A percentile compares a stretch with the other conserved stretches of the same genome.
Evolutionary conservation across 2,329 filamentous ascomycete genomes (phyloP).

Genomic region (Pseudogymnoascus sp.): DNA sequence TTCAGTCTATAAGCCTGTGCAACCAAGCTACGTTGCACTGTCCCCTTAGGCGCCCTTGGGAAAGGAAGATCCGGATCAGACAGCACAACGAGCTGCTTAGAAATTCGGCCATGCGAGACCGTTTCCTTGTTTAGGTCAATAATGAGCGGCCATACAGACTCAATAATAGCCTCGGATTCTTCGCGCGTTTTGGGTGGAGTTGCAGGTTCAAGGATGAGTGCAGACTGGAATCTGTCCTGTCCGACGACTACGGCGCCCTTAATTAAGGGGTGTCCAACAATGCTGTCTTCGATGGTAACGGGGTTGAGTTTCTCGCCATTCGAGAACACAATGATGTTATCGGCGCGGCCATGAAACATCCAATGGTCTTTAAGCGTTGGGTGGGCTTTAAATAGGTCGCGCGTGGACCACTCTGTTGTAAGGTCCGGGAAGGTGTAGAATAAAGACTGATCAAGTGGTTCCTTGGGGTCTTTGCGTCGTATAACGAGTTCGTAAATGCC

Average conservation of each 20-base stretch:
- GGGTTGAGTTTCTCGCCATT: slow-evolving; percentile 42
- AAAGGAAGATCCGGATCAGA: slow-evolving; percentile 28
- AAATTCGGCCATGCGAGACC: slow-evolving; percentile 27
- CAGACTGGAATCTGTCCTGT: slow-evolving; percentile 13
- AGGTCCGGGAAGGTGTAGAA: slow-evolving; percentile 32
- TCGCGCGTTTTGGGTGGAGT: neutral
- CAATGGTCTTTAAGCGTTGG: slow-evolving; percentile 32
- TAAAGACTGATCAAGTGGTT: slow-evolving; percentile 22
- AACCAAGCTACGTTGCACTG: slow-evolving; percentile 29
- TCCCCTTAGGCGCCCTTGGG: slow-evolving; percentile 31
- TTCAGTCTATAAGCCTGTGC: slow-evolving; percentile 27
- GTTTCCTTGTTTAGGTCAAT: slow-evolving; percentile 26
- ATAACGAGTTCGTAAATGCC: slow-evolving; percentile 23
- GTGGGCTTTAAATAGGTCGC: slow-evolving; percentile 34
- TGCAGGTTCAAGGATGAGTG: slow-evolving; percentile 15
- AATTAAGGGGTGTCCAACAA: slow-evolving; percentile 31
- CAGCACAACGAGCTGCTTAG: slow-evolving; percentile 27
- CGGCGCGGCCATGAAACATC: slow-evolving; percentile 32
- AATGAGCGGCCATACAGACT: slow-evolving; percentile 28
- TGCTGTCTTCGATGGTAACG: slow-evolving; percentile 31
- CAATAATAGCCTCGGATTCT: slow-evolving; percentile 15
- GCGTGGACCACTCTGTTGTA: slow-evolving; percentile 28
- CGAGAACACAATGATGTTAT: slow-evolving; percentile 39
- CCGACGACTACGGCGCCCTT: slow-evolving; percentile 19
- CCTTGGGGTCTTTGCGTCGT: slow-evolving; percentile 14